Base-by-base conservation (phyloP, 805 yeast species). In the Starmerella bombi region DNA sequence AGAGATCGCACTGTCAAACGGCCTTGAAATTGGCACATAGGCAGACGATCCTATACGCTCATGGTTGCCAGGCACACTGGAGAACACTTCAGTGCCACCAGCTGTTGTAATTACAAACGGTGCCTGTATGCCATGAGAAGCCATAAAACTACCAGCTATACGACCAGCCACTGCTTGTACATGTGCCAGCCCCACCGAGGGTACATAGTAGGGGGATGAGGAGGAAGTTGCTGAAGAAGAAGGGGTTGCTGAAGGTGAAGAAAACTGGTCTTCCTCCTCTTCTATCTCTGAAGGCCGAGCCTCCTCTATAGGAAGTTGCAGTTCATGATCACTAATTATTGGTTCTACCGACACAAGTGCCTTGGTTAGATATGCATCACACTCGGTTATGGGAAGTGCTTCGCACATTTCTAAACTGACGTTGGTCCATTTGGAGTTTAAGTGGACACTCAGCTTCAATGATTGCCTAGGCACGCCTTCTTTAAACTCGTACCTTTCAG, bases 1-100 rank as follows among this genome's bases (percentile, higher is more conserved):
- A 3, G 53, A 36, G 1, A 52, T 37, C 17, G 48, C 18, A 36
- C 53, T 49, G 16, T 52, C 53, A 15, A 49, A 45, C 1, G 48
- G 48, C 20, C 40, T 30, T 9, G 48, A 45, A 6, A 52, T 32
- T 3, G 56, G 52, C 1, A 44, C 50, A 25, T 49, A 50, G n/a
- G 46, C 44, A 7, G 20, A 12, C 3, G 37, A 37, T 14, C 35
- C 35, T 1, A 50, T 34, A 2, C 35, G 27, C 15, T 38, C 50
- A 18, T 52, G 50, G 14, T 28, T 28, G 3, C 40, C 49, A 2
- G 54, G 44, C 12, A 2, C 3, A 10, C 19, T 15, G 19, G 41
- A 28, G 10, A 49, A 16, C 19, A 15, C 30, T 30, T 45, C 49
- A 3, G 19, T 17, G 7, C 42, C 46, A 23, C 36, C 31, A 17